Evolutionary conservation across 2,329 filamentous ascomycete species (phyloP), one percentile per base, ranked within the genome.

Genomic region (Sporothrix globosa): DNA sequence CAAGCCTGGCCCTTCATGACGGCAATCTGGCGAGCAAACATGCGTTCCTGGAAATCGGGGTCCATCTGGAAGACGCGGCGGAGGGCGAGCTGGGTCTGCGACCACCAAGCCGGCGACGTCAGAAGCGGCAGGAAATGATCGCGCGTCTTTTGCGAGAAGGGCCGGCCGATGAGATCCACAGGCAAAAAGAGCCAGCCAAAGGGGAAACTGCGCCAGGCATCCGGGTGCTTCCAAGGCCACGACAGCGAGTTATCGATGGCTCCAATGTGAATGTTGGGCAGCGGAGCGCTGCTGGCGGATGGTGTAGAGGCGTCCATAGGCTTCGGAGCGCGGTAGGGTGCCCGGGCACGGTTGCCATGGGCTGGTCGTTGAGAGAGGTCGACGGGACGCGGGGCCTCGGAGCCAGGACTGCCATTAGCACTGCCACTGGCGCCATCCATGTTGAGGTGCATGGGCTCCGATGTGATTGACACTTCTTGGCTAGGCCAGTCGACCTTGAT

Each of bases 1-100:
- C 96, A 99, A 0, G 96, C 96, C 78, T 99, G 96, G 13, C 96
- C 96, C 81, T 99, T 99, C 93, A 99, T 97, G 71, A 99, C 96
- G 0, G 96, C 95, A 73, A 99, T 96, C 78, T 99, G 96, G 74
- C 92, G 90, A n/a, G 93, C 93, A 81, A 97, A 99, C 96, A 99
- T 99, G 80, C 92, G 91, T 82, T 99, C 96, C 79, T 98, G 93
- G 80, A 99, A 99, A 80, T 99, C 96, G 2, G 91, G 89, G 79
- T 99, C 96, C 78, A 96, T 88, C 74, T 92, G 90, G 79, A 99
- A 99, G 60, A 97, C 90, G 73, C 89, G 87, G 69, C 96, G 92
- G 52, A 99, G 83, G 27, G 93, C 92, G 72, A 92, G 83, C 76
- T 97, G 93, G 4, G 96, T 99, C 76, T 97, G 93, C 74, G 90